Percentiles rank a stretch among this genome's conserved stretches.
Conservation (phyloP, 106 monocot genomes). For the Dioscorea zingiberensis region DNA sequence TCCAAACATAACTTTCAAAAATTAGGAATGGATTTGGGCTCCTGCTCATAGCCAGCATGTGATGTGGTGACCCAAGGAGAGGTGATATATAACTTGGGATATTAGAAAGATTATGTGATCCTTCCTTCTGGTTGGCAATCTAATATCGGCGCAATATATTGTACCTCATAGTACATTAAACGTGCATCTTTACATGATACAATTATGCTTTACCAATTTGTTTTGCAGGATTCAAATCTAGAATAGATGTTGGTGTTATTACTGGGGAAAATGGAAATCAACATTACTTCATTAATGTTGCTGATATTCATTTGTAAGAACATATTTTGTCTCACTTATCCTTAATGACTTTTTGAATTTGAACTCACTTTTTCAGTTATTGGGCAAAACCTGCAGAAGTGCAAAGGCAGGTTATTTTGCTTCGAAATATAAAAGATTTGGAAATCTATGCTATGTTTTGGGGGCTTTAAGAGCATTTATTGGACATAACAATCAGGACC, state of each 20-base stretch:
- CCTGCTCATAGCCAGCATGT: no score
- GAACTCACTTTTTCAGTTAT: background rate
- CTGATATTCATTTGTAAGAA: conserved; percentile 92
- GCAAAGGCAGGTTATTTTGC: conserved; percentile 93
- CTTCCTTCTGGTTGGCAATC: no score
- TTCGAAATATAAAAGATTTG: conserved; percentile 84
- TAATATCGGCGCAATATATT: no score
- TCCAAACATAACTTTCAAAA: no score
- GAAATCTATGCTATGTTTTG: conserved; percentile 91
- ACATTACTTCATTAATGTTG: conserved; percentile 89
- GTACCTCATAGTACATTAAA: no score
- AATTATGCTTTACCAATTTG: no score
- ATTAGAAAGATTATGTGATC: no score
- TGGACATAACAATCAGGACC: conserved; percentile 70
- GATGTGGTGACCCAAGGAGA: no score
- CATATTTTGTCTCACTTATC: background rate
- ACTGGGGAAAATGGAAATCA: conserved; percentile 33
- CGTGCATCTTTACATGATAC: no score
- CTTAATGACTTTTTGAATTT: background rate
- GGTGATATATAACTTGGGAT: no score
- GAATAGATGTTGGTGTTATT: conserved; percentile 77
- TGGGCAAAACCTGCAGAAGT: conserved; percentile 51
- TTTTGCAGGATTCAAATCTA: conserved; percentile 63
- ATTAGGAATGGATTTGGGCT: no score
- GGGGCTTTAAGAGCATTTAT: conserved; percentile 84